Evolutionary conservation across 805 yeast genomes (phyloP).

Genomic region (Kodamaea fukazawae): DNA sequence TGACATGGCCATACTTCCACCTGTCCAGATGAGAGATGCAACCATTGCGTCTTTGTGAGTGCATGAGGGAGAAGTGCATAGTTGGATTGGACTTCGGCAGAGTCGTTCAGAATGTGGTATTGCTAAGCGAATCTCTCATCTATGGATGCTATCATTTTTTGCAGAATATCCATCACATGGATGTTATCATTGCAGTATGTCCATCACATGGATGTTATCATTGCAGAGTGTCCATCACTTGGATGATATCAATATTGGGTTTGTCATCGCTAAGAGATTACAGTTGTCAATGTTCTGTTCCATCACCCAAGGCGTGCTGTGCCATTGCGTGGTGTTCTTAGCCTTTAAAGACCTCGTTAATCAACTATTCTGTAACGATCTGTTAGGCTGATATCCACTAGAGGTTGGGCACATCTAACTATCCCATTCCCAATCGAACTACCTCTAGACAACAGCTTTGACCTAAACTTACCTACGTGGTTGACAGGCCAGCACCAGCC

Average conservation of each 20-base stretch:
- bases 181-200: too few relatives aligned
- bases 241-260: slow-evolving; percentile 43
- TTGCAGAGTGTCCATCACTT: too few relatives aligned
- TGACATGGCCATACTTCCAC: too few relatives aligned
- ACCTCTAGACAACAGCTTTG: slow-evolving; percentile 70
- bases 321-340: slow-evolving; percentile 81
- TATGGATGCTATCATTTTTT: slow-evolving; percentile 95
- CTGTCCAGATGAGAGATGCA: slow-evolving; percentile 67
- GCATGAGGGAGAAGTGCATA: slow-evolving; percentile 43
- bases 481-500: too few relatives aligned
- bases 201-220: too few relatives aligned
- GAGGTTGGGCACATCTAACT: slow-evolving; percentile 88
- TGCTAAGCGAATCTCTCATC: slow-evolving; percentile 78
- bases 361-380: slow-evolving; percentile 86
- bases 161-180: slow-evolving; percentile 74
- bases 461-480: slow-evolving; percentile 82
- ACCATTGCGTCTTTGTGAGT: slow-evolving; percentile 73
- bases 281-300: slow-evolving; percentile 92
- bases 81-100: slow-evolving; percentile 6
- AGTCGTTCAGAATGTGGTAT: slow-evolving; percentile 31
- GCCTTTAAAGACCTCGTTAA: slow-evolving; percentile 68
- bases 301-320: slow-evolving; percentile 97
- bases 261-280: slow-evolving; percentile 19
- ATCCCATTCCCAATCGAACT: slow-evolving; percentile 68
- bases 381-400: slow-evolving; percentile 77